These are phyloP conservation scores for Knufia fluminis DNA, from an alignment of 2,329 filamentous ascomycete genomes.

Conservation along the genomic window DNA sequence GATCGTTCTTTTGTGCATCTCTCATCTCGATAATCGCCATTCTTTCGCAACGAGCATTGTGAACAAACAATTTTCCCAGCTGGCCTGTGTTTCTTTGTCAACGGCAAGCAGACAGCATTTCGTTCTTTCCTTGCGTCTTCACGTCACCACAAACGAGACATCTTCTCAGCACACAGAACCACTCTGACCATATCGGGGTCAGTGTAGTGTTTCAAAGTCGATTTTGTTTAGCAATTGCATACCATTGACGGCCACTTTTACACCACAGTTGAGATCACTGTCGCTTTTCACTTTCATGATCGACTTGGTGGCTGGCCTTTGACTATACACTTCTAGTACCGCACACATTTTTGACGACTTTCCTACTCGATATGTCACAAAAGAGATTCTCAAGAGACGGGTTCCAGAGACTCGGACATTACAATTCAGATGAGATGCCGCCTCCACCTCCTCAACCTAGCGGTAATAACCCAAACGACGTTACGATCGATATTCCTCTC, in stretches of 20 bases:
- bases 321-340: neutral
- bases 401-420: constrained; percentile 35
- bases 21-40: neutral
- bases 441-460: neutral
- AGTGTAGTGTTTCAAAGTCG: neutral
- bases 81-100: neutral
- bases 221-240: neutral
- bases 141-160: too few species aligned
- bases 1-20: neutral
- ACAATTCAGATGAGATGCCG: constrained; percentile 31
- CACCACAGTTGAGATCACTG: neutral
- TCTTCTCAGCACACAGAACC: neutral
- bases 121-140: too few species aligned
- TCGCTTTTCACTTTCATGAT: neutral
- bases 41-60: neutral
- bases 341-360: neutral
- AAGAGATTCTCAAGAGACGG: constrained; percentile 38
- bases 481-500: constrained; percentile 54
- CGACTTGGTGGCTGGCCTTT: neutral
- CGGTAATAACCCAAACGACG: constrained; percentile 41
- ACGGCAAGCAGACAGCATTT: neutral
- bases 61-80: neutral
- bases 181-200: neutral
- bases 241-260: neutral
- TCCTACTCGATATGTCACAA: constrained; percentile 12